phyloP scores from a whole-genome alignment of 2,329 filamentous ascomycete genomes.

The Microsporum ferrugineum region DNA sequence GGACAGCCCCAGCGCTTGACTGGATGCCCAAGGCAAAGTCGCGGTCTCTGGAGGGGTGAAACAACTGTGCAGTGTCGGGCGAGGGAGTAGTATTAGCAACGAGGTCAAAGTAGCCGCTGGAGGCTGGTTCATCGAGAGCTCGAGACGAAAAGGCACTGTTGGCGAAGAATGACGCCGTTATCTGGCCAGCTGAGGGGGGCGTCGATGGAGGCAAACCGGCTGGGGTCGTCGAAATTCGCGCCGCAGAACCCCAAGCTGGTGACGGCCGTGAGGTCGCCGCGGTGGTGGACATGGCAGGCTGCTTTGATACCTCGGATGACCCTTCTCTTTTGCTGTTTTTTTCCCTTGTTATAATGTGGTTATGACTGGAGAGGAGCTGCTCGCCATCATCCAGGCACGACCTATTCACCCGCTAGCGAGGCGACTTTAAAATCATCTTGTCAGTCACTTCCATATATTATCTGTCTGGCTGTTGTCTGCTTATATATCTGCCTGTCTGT shows the following conservation, averaged over 20 bases:
- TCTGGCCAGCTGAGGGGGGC: slow-evolving; percentile 46
- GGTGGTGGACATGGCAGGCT: slow-evolving; percentile 16
- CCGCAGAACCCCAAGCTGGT: slow-evolving; percentile 16
- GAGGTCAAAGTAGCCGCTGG: slow-evolving; percentile 11
- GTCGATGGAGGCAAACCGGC: slow-evolving; percentile 40
- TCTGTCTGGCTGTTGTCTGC: background rate
- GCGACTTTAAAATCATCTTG: background rate
- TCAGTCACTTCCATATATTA: background rate
- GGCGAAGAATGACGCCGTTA: slow-evolving; percentile 37
- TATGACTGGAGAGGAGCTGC: background rate
- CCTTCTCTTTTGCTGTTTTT: background rate
- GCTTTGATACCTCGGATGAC: no score
- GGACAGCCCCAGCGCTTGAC: background rate
- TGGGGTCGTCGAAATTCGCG: slow-evolving; percentile 36
- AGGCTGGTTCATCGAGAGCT: slow-evolving; percentile 3
- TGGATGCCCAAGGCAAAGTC: background rate
- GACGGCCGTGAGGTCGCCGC: slow-evolving; percentile 19
- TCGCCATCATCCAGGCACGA: background rate
- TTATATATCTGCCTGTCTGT: no score
- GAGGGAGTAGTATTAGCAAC: slow-evolving; percentile 2
- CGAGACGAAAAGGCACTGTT: background rate
- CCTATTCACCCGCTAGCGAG: background rate
- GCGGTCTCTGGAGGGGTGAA: background rate
- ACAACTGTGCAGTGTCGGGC: background rate
- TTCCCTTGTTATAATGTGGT: background rate